Evolutionary conservation across 805 yeast genomes (phyloP), one percentile per base, ranked within the genome.

Genomic region (Maudiozyma serrabonitensis): DNA sequence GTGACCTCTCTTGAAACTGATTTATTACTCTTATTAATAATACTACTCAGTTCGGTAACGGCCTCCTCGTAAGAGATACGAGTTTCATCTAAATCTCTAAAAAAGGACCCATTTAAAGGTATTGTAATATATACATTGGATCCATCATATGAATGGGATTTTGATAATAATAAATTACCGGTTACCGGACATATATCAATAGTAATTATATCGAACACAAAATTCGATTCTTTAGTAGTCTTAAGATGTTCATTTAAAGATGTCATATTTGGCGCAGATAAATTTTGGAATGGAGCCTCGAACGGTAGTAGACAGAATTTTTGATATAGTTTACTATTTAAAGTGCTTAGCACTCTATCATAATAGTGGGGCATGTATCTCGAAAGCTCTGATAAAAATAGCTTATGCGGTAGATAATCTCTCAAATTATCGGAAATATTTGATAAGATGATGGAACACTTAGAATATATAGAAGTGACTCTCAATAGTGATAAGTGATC

Each of bases 11-110:
- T 51, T 19, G 76, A 73, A 0, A 91, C 82, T 0, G 87, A 77
- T 3, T 63, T 56, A 54, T 86, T 80, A 61, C 91, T 88, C 47
- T 73, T 72, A 0, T 63, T 54, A 21, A 89, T 82, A 6, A 90
- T 82, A 0, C 59, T 52, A 3, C 67, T 58, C 41, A 86, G 61
- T 46, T 76, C 79, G 0, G 58, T 52, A 37, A 75, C 60, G 0
- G 80, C 80, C 43, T 73, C 75, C 0, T 60, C 54, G 53, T 78
- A 79, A 0, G 75, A 61, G 43, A 78, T 65, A 1, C 65, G 54
- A 6, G 58, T 65, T 43, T 71, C 74, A 48, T 75, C 76, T 5
- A 70, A 62, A 38, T 73, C 77, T 48, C 79, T 64, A 11, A 74
- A 62, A 26, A 66, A 58, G 48, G 71, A 76, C 45, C 87, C 68